phyloP scores from a whole-genome alignment of 805 yeast species.

The Saturnispora silvae region DNA sequence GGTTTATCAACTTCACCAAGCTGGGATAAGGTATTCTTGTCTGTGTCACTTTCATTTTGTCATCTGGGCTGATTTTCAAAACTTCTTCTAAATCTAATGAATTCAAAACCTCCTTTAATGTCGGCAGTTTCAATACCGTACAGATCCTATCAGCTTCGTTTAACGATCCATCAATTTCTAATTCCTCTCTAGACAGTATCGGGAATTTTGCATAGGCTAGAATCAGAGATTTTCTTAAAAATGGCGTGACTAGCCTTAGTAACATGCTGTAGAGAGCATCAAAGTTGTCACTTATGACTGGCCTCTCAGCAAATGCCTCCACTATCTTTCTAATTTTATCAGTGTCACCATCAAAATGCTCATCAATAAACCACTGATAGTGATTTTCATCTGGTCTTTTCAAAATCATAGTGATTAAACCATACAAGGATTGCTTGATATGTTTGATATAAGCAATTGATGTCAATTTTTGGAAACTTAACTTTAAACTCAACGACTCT shows the following conservation, averaged over 20 bases:
- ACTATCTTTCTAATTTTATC: slow-evolving; percentile 13
- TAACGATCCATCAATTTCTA: slow-evolving; percentile 9
- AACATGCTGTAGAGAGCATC: slow-evolving; percentile 41
- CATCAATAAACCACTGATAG: slow-evolving; percentile 1
- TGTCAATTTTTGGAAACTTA: slow-evolving; percentile 37
- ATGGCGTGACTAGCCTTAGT: slow-evolving; percentile 49
- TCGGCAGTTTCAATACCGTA: slow-evolving; percentile 37
- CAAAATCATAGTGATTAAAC: slow-evolving; percentile 14
- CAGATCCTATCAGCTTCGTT: slow-evolving; percentile 49
- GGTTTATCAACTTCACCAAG: slow-evolving; percentile 41
- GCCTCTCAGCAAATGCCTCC: slow-evolving; percentile 18
- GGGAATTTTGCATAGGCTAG: slow-evolving; percentile 29
- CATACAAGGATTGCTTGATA: slow-evolving; percentile 36
- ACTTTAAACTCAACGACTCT: slow-evolving; percentile 37
- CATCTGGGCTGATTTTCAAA: slow-evolving; percentile 3
- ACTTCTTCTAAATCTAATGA: slow-evolving; percentile 12
- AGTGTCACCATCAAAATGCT: slow-evolving; percentile 7
- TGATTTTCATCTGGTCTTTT: slow-evolving; percentile 2
- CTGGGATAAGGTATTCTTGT: slow-evolving; percentile 52
- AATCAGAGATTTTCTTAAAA: slow-evolving; percentile 51
- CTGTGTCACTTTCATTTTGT: slow-evolving; percentile 9
- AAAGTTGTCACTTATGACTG: slow-evolving; percentile 24
- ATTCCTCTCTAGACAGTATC: slow-evolving; percentile 1
- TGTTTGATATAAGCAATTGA: slow-evolving; percentile 41
- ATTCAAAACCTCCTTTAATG: slow-evolving; percentile 21